These are phyloP conservation scores for Diplodia mutila DNA, from an alignment of 2,329 filamentous ascomycete species.

Conservation along the genomic window DNA sequence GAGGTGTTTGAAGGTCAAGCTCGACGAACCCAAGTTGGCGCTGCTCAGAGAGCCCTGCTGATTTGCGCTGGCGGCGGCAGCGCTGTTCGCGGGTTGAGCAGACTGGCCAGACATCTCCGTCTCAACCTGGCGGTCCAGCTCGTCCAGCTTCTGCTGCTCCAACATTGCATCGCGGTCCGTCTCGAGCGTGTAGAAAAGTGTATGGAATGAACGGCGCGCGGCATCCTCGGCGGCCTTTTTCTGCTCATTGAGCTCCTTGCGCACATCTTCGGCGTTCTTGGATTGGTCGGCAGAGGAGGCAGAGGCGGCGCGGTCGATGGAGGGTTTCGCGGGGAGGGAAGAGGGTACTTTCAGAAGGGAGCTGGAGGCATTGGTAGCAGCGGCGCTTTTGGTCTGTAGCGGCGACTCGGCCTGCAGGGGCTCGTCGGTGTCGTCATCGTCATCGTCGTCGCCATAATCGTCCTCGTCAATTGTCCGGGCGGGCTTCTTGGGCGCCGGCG, in stretches of 20 bases:
- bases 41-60: constrained; percentile 89
- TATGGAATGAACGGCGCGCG: constrained; percentile 88
- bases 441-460: constrained; percentile 83
- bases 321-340: constrained; percentile 64
- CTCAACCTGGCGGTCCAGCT: constrained; percentile 93
- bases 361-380: constrained; percentile 59
- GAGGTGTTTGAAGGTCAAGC: constrained; percentile 92
- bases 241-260: constrained; percentile 89
- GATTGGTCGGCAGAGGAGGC: constrained; percentile 57
- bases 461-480: constrained; percentile 81
- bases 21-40: constrained; percentile 93
- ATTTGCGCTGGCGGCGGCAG: constrained; percentile 56
- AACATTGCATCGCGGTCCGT: constrained; percentile 96
- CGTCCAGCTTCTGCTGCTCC: constrained; percentile 94
- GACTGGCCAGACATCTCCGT: constrained; percentile 79
- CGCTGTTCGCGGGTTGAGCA: constrained; percentile 58
- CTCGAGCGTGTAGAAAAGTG: constrained; percentile 92
- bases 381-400: constrained; percentile 57
- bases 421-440: constrained; percentile 51
- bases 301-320: constrained; percentile 62
- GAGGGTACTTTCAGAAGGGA: constrained; percentile 65
- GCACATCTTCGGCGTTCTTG: constrained; percentile 81
- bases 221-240: constrained; percentile 89
- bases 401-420: constrained; percentile 47
- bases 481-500: constrained; percentile 69